These are phyloP conservation scores for Rhodotorula glutinis DNA, from an alignment of 1,284 basidiomycete genomes.

Conservation along the genomic window DNA sequence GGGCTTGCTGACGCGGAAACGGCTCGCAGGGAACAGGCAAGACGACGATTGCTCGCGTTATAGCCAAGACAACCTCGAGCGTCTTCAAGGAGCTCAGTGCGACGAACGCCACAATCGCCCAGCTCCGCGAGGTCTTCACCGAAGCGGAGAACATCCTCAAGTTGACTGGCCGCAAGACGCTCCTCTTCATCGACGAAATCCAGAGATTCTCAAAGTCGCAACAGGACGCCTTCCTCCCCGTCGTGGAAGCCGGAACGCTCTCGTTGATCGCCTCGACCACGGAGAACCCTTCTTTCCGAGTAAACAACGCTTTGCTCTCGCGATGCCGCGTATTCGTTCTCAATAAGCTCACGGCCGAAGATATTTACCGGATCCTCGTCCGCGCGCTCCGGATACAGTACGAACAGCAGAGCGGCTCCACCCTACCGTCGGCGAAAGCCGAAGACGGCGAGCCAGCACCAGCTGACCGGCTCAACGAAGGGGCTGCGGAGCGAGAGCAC, in stretches of 20 bases:
- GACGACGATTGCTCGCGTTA: constrained; percentile 70
- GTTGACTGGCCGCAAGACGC: constrained; percentile 66
- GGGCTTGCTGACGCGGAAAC: background rate
- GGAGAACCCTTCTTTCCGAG: constrained; percentile 79
- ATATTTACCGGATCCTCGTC: constrained; percentile 57
- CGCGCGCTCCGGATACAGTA: constrained; percentile 52
- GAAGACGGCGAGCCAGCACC: too few relatives aligned
- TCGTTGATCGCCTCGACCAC: constrained; percentile 81
- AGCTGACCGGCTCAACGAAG: too few relatives aligned
- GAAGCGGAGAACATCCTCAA: constrained; percentile 70
- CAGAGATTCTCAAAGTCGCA: constrained; percentile 51
- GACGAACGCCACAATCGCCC: constrained; percentile 63
- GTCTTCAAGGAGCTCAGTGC: constrained; percentile 50
- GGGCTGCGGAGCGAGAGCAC: too few relatives aligned
- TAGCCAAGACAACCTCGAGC: constrained; percentile 61
- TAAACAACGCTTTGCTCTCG: constrained; percentile 49
- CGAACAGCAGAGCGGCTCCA: constrained; percentile 41
- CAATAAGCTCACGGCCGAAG: constrained; percentile 60
- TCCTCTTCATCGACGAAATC: constrained; percentile 81
- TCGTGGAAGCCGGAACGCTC: constrained; percentile 71
- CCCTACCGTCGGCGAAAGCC: background rate
- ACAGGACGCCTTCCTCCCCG: constrained; percentile 61
- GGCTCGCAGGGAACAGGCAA: constrained; percentile 57
- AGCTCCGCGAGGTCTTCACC: constrained; percentile 75
- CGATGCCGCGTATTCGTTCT: constrained; percentile 57